Evolutionary conservation across 169 alveolate species (phyloP).

Genomic region (Cryptosporidium parvum): DNA sequence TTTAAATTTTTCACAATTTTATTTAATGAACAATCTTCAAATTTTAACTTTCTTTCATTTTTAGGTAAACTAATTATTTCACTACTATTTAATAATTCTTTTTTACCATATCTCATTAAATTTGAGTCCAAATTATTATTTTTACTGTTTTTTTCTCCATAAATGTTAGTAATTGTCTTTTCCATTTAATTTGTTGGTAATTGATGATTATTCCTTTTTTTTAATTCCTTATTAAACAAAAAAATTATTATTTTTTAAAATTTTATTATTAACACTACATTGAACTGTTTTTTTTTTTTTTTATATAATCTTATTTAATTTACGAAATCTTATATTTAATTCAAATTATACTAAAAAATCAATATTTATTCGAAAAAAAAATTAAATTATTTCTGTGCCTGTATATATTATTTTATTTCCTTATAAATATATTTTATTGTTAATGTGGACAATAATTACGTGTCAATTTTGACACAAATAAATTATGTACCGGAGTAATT

Average conservation of each 20-base stretch:
- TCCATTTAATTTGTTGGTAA: background rate
- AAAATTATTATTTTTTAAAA: background rate
- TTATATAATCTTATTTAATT: too few relatives aligned
- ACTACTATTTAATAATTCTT: background rate
- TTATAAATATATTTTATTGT: background rate
- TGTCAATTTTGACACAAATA: slow-evolving; percentile 15
- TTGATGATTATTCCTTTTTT: background rate
- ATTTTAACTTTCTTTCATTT: background rate
- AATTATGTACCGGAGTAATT: background rate
- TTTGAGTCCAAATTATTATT: background rate
- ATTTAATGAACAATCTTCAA: background rate
- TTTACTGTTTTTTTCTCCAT: background rate
- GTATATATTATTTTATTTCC: background rate
- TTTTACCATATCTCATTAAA: background rate
- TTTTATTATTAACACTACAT: background rate
- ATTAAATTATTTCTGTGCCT: background rate
- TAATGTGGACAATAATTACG: slow-evolving; percentile 36
- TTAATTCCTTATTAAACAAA: background rate
- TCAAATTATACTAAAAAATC: background rate
- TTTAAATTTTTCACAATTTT: background rate
- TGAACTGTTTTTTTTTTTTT: too few relatives aligned
- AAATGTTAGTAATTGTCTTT: background rate
- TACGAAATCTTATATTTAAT: background rate
- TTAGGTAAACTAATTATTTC: background rate
- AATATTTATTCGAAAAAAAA: background rate